These are phyloP conservation scores for Didymosphaeria variabile DNA, from an alignment of 2,329 filamentous ascomycete genomes.

Conservation along the genomic window DNA sequence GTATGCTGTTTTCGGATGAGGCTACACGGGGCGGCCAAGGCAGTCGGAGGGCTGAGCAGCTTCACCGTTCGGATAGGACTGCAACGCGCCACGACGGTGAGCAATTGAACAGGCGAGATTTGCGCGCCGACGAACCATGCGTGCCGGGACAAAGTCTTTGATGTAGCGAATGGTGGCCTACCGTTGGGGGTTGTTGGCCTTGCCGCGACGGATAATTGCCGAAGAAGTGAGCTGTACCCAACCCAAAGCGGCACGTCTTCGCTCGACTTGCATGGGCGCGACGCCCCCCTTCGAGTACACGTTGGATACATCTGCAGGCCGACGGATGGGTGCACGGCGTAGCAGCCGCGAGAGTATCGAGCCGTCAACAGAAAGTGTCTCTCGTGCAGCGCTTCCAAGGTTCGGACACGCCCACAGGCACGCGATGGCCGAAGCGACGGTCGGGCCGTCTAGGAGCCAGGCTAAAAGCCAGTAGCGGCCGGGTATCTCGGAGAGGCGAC, in stretches of 20 bases:
- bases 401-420: too few species aligned
- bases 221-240: constrained; percentile 7
- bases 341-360: not conserved
- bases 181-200: not conserved
- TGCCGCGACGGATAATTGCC: constrained; percentile 7
- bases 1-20: not conserved
- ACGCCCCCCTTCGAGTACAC: not conserved
- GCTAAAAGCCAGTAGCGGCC: not conserved
- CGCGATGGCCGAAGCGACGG: not conserved
- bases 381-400: too few species aligned
- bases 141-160: not conserved
- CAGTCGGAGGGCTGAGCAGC: not conserved
- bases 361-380: not conserved
- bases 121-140: not conserved
- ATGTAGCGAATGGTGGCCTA: not conserved
- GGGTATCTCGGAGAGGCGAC: not conserved
- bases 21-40: not conserved
- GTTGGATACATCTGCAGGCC: constrained; percentile 5
- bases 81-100: not conserved
- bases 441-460: constrained; percentile 2
- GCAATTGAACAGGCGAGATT: not conserved
- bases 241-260: constrained; percentile 1
- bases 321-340: constrained; percentile 5
- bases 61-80: not conserved
- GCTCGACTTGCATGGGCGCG: constrained; percentile 6